Evolutionary conservation across 2,329 filamentous ascomycete genomes (phyloP), one percentile per base, ranked within the genome.

Genomic region (Penicillium crustosum): DNA sequence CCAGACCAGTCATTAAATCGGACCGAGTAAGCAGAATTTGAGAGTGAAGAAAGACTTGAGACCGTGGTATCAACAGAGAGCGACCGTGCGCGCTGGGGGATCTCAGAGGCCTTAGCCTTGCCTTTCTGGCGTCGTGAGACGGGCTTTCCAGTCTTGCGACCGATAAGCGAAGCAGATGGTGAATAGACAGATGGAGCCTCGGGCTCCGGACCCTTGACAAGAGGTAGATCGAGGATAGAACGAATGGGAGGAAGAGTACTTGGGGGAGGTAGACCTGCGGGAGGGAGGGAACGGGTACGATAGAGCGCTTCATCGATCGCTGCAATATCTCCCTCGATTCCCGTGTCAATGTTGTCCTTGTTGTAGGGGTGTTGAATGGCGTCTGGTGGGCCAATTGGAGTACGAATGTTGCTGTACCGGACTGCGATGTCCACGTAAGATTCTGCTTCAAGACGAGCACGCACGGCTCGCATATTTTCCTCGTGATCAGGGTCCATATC

Each of bases 401-500:
- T 31, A 12, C 55, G 49, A 10, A 47, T 31, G 47, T 43, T 19
- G 19, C 55, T 57, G 42, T 44, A 35, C 6, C 12, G 36, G 13
- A 36, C 19, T 8, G 17, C 12, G 2, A 31, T 2, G 4, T 39
- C 23, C 17, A 31, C 33, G n/a, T 29, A 27, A 10, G 35, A 35
- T 25, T 33, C 29, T 23, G 21, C 8, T 21, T 49, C 25, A 10
- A 61, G 56, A 49, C 62, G 62, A 47, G 61, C 36, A 33, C 65
- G 65, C 29, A 65, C 15, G 33, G 19, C 9, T 15, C 57, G 45
- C 19, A 67, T 31, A 25, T 67, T 65, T 45, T 69, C 66, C 23
- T 68, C 68, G 19, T 67, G 67, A 17, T 71, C 67, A 7, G 68
- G 66, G 47, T 72, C 66, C 23, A 65, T 61, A 44, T 74, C 68